These are phyloP conservation scores for Colletotrichum australisinense DNA, from an alignment of 2,329 filamentous ascomycete species.

Conservation along the genomic window DNA sequence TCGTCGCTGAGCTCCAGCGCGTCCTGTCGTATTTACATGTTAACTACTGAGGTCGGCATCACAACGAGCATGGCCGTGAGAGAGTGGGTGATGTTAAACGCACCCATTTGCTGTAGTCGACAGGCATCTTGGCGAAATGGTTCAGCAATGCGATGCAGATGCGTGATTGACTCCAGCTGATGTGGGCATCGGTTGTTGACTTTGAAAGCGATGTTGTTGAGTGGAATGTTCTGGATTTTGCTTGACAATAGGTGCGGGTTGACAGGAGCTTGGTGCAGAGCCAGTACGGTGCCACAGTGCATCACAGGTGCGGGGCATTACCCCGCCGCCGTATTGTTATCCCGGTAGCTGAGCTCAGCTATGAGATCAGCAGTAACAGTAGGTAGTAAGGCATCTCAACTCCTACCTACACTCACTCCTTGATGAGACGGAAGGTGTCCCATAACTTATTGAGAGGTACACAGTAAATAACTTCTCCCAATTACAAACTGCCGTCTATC, in stretches of 20 bases:
- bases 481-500: not conserved
- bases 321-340: constrained; percentile 14
- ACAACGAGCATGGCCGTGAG: not conserved
- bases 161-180: constrained; percentile 1
- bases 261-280: not conserved
- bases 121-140: constrained; percentile 55
- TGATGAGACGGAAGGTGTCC: too few relatives aligned
- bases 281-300: constrained; percentile 25
- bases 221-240: constrained; percentile 38
- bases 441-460: not conserved
- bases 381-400: not conserved
- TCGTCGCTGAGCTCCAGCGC: constrained; percentile 97
- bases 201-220: not conserved
- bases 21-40: constrained; percentile 63
- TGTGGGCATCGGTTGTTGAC: constrained; percentile 5
- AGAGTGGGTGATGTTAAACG: constrained; percentile 37
- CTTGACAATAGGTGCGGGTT: not conserved
- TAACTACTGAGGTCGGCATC: constrained; percentile 9
- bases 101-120: constrained; percentile 78
- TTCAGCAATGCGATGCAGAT: constrained; percentile 28
- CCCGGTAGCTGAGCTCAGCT: constrained; percentile 5
- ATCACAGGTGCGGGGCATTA: constrained; percentile 34
- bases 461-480: too few relatives aligned
- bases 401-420: not conserved
- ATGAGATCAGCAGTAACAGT: constrained; percentile 10